These are phyloP conservation scores for Axilococcus clingmanii DNA, from an alignment of 139 green algal genomes.

Conservation along the genomic window DNA sequence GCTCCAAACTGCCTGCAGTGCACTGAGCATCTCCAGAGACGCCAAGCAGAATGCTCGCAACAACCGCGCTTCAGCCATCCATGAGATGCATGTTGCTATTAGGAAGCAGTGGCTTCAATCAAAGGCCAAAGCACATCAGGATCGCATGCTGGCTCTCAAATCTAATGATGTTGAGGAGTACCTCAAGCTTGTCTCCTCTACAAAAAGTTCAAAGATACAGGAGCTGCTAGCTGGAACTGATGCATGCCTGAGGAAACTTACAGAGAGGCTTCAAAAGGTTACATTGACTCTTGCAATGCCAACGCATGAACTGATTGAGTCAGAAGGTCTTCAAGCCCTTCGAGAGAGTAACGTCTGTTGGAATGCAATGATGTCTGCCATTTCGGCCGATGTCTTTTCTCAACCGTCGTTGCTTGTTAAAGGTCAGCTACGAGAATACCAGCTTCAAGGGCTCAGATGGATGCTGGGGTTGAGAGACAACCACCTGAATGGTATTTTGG, in stretches of 20 bases:
- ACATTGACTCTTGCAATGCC: too few relatives aligned
- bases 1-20: background rate
- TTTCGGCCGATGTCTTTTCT: too few relatives aligned
- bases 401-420: background rate
- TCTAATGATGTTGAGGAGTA: slow-evolving; percentile 70
- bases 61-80: background rate
- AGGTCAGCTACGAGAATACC: slow-evolving; percentile 84
- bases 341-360: too few relatives aligned
- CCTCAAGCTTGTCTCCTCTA: slow-evolving; percentile 46
- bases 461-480: slow-evolving; percentile 61
- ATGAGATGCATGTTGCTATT: too few relatives aligned
- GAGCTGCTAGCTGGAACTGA: slow-evolving; percentile 50
- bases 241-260: slow-evolving; percentile 45
- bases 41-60: background rate
- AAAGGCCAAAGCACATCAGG: slow-evolving; percentile 9
- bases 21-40: background rate
- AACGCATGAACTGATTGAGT: too few relatives aligned
- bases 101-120: background rate
- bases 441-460: slow-evolving; percentile 88
- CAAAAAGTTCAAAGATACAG: slow-evolving; percentile 38
- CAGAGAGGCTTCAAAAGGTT: background rate
- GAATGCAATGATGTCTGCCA: too few relatives aligned
- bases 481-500: slow-evolving; percentile 83
- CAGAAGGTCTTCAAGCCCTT: too few relatives aligned
- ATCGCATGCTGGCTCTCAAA: slow-evolving; percentile 57